Conservation (phyloP, 306 rosid genomes). For the Corylus avellana region DNA sequence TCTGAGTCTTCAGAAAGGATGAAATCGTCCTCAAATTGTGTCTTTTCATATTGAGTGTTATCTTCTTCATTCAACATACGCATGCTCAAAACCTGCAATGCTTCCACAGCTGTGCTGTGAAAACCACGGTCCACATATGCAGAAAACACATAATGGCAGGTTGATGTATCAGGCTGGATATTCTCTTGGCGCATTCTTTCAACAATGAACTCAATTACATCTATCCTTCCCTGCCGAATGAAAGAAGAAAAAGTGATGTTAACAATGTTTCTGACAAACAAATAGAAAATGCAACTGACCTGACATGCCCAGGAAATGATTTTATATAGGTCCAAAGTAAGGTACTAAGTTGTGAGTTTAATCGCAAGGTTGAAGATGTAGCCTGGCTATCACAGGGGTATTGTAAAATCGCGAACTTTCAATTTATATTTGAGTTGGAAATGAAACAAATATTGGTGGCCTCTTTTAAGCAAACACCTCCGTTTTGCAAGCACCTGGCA, state of each 20-base stretch:
- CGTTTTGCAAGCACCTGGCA: background rate
- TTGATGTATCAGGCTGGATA: conserved; percentile 56
- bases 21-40: conserved; percentile 39
- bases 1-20: conserved; percentile 53
- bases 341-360: background rate
- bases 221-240: conserved; percentile 61
- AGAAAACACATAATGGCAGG: conserved; percentile 69
- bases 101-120: conserved; percentile 67
- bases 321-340: background rate
- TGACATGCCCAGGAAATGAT: background rate
- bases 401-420: background rate
- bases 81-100: conserved; percentile 64
- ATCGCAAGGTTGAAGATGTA: background rate
- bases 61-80: conserved; percentile 56
- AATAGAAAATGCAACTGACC: background rate
- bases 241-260: background rate
- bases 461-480: background rate
- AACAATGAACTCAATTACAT: conserved; percentile 67
- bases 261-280: background rate
- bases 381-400: background rate
- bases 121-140: conserved; percentile 55
- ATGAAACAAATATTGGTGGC: background rate
- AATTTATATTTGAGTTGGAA: background rate
- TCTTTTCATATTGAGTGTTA: conserved; percentile 31
- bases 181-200: conserved; percentile 67